These are phyloP conservation scores for Acer saccharum DNA, from an alignment of 345 rosid species.

Conservation along the genomic window DNA sequence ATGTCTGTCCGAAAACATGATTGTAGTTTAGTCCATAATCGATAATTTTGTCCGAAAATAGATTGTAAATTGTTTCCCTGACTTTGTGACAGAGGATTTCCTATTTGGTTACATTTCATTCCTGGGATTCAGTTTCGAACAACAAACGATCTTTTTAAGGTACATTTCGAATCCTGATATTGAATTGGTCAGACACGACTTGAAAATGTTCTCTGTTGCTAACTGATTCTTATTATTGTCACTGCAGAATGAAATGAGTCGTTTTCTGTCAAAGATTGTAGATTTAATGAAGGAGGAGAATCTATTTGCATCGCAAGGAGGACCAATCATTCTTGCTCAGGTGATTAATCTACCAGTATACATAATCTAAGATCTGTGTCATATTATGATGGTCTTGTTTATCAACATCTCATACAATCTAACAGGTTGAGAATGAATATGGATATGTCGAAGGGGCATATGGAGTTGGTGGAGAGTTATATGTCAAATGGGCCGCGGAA, in stretches of 20 bases:
- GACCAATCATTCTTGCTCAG: slow-evolving; percentile 75
- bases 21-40: neutral
- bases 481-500: slow-evolving; percentile 67
- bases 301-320: slow-evolving; percentile 70
- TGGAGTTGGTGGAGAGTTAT: slow-evolving; percentile 49
- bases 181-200: neutral
- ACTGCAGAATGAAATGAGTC: slow-evolving; percentile 50
- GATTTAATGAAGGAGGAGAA: slow-evolving; percentile 54
- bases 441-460: slow-evolving; percentile 60
- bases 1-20: neutral
- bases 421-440: slow-evolving; percentile 71
- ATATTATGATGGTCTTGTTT: neutral
- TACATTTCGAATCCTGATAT: slow-evolving; percentile 13
- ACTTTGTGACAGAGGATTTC: slow-evolving; percentile 54
- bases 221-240: neutral
- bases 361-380: neutral
- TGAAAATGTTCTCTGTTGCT: neutral
- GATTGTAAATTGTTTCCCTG: neutral
- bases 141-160: slow-evolving; percentile 51
- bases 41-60: too few species aligned
- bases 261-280: slow-evolving; percentile 54
- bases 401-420: neutral
- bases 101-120: slow-evolving; percentile 72
- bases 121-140: slow-evolving; percentile 74
- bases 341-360: slow-evolving; percentile 24